Evolutionary conservation across 2,329 filamentous ascomycete genomes (phyloP).

Genomic region (Calonectria pteridis): DNA sequence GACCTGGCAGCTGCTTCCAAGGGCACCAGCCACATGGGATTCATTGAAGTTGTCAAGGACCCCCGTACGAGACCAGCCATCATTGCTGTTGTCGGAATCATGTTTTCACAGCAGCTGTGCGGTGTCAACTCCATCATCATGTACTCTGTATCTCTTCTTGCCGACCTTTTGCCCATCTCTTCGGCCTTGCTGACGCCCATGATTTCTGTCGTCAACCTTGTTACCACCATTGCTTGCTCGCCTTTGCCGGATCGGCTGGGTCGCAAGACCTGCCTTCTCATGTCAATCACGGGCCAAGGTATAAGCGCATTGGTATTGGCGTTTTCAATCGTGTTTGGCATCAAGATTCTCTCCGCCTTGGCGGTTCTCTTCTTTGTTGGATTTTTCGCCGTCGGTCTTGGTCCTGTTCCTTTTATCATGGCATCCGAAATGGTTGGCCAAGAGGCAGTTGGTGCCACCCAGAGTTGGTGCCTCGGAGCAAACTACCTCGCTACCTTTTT

Average conservation of each 20-base stretch:
- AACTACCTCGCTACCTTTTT: slow-evolving; percentile 94
- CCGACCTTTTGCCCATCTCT: slow-evolving; percentile 82
- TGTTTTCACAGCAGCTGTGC: slow-evolving; percentile 92
- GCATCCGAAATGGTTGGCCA: slow-evolving; percentile 90
- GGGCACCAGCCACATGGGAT: slow-evolving; percentile 63
- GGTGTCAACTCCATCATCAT: slow-evolving; percentile 98
- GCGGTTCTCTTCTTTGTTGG: slow-evolving; percentile 88
- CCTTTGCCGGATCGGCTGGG: slow-evolving; percentile 90
- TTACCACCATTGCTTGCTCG: slow-evolving; percentile 84
- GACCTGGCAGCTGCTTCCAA: slow-evolving; percentile 22
- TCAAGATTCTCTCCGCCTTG: slow-evolving; percentile 83
- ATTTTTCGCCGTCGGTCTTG: slow-evolving; percentile 90
- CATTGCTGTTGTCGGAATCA: slow-evolving; percentile 87
- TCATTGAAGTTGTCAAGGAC: slow-evolving; percentile 75
- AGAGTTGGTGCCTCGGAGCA: slow-evolving; percentile 87
- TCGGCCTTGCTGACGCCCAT: slow-evolving; percentile 88
- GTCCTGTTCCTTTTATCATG: slow-evolving; percentile 94
- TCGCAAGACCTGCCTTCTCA: slow-evolving; percentile 85
- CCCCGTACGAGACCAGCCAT: slow-evolving; percentile 79
- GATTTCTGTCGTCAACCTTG: slow-evolving; percentile 87
- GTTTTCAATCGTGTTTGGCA: slow-evolving; percentile 79
- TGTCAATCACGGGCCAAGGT: slow-evolving; percentile 89
- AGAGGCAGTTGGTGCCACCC: slow-evolving; percentile 90
- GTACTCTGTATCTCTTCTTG: slow-evolving; percentile 94
- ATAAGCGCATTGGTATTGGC: slow-evolving; percentile 81